A percentile compares a stretch with the other conserved stretches of the same genome.
phyloP scores from a whole-genome alignment of 306 rosid species.

The Ammopiptanthus mongolicus region DNA sequence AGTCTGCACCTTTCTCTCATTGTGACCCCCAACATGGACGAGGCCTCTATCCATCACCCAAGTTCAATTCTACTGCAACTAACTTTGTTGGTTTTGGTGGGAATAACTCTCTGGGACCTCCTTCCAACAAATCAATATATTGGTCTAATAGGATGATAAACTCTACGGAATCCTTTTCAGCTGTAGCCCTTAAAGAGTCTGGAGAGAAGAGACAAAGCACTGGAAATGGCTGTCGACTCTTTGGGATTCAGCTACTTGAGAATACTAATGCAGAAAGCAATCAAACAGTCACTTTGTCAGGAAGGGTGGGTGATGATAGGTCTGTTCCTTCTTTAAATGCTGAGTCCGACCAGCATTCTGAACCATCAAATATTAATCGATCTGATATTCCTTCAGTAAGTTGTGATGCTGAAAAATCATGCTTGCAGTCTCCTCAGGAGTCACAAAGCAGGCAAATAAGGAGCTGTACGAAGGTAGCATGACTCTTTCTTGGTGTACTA shows the following conservation, averaged over 20 bases:
- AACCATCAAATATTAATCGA: constrained; percentile 61
- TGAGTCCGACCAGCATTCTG: constrained; percentile 63
- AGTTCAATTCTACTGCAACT: constrained; percentile 46
- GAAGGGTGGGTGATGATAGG: constrained; percentile 35
- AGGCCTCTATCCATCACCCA: constrained; percentile 48
- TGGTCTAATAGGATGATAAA: constrained; percentile 50
- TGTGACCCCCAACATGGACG: constrained; percentile 49
- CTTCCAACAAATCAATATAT: constrained; percentile 44
- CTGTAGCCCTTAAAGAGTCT: constrained; percentile 38
- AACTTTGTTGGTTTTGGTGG: constrained; percentile 50
- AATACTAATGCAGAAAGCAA: constrained; percentile 42
- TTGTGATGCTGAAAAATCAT: constrained; percentile 72
- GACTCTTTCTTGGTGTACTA: not conserved
- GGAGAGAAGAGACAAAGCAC: constrained; percentile 48
- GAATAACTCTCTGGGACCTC: constrained; percentile 43
- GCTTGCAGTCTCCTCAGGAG: constrained; percentile 57
- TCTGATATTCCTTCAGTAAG: constrained; percentile 61
- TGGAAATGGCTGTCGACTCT: constrained; percentile 65
- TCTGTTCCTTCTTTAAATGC: constrained; percentile 44
- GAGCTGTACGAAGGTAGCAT: constrained; percentile 72
- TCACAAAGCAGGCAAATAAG: constrained; percentile 66
- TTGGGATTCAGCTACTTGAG: constrained; percentile 63
- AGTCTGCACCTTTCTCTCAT: constrained; percentile 43
- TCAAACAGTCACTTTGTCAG: constrained; percentile 34
- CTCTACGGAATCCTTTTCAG: constrained; percentile 43